Evolutionary conservation across 768 basidiomycete species (phyloP), one percentile per base, ranked within the genome.

Genomic region (Multifurca ochricompacta): DNA sequence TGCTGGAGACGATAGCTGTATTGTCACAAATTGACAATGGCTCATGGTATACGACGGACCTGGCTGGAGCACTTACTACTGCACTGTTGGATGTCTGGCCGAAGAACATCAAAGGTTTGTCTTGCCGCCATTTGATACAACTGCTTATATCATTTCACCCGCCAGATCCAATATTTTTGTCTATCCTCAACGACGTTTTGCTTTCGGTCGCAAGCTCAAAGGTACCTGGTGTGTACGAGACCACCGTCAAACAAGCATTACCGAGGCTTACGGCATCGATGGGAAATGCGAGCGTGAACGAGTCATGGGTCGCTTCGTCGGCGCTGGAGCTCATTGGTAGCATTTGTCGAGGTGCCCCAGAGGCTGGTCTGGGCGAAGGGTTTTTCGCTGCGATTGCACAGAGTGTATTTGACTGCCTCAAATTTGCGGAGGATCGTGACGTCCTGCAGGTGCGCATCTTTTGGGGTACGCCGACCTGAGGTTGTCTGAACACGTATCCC

Each of bases 1-100:
- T 96, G 31, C 73, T 97, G 14, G 92, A 95, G 63, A 84, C 93
- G 0, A 72, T 97, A 45, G 80, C 87, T 7, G 85, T 87, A 10
- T 79, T 91, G 3, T 72, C 95, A 3, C 79, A 84, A 41, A 79
- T 92, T 6, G 82, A 85, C 39, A 76, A 81, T 37, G 80, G 82
- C 51, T 76, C 74, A 41, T 92, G 90, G 90, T 67, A 91, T 27
- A 82, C 83, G 10, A 62, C 68, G 0, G 83, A 86, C 4, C 73
- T 89, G 45, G 82, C 87, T 0, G 71, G 71, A 5, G 78, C 84
- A 1, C 71, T 97, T 19, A 80, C 85, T 9, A 65, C 76, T 10
- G 81, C 83, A 3, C 70, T 85, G 9, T 74, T 95, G 36, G 81
- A 89, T 37, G 85, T 89, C 19, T 97, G 92, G 92, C 75, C 78